Evolutionary conservation across 2,329 filamentous ascomycete species (phyloP).

Genomic region (Aspergillus phoenicis): DNA sequence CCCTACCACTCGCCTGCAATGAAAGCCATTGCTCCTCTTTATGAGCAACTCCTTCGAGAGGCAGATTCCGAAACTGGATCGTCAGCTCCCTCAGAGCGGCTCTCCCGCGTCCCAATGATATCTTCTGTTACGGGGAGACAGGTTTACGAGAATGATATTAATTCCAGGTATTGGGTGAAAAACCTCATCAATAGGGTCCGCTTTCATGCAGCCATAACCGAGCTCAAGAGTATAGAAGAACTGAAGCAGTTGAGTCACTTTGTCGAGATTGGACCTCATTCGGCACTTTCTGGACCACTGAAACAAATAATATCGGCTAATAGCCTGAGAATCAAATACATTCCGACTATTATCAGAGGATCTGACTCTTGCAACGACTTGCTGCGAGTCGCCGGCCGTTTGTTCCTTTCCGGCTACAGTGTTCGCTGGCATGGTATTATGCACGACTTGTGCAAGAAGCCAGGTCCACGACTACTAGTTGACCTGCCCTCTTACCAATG

Average conservation of each 20-base stretch:
- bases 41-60: neutral
- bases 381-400: neutral
- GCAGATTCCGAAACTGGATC: neutral
- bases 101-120: neutral
- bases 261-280: neutral
- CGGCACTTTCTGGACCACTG: neutral
- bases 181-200: neutral
- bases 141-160: neutral
- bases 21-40: neutral
- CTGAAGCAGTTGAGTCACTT: neutral
- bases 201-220: neutral
- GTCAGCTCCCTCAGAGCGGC: neutral
- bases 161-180: neutral
- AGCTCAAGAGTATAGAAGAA: neutral
- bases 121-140: neutral
- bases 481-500: neutral
- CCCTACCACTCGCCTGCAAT: neutral
- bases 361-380: neutral
- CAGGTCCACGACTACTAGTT: neutral
- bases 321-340: neutral
- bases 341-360: neutral
- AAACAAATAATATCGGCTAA: neutral
- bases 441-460: neutral
- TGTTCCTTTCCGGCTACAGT: neutral
- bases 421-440: neutral